Evolutionary conservation across 192 early-diverging fungal genomes (phyloP), one percentile per base, ranked within the genome.

Genomic region (Spizellomyces sp.): DNA sequence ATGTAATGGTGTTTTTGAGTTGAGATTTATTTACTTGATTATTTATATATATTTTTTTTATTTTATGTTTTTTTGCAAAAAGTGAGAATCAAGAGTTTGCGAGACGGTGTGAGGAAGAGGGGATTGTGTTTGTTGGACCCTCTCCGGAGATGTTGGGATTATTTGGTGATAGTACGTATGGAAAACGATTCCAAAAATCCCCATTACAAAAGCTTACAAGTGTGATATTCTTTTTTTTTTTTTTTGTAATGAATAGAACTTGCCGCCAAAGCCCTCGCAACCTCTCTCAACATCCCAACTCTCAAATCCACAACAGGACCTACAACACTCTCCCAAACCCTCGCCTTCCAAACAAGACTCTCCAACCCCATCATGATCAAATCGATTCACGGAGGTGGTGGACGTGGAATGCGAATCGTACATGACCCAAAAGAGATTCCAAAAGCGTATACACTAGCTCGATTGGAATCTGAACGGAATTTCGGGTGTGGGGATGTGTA

Each of bases 71-170:
- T 36, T 36, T 36, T 0, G 0, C 27, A 36, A n/a, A n/a, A n/a
- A 94, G 93, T 0, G 96, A 98, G 73, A 96, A 96, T 78, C 85
- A 91, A 1, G 84, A 79, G n/a, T 98, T 98, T 85, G 92, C 93
- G 0, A 86, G 92, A 77, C 91, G 91, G 74, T 89, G 93, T 43
- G 88, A 87, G 65, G 90, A 79, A 5, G 91, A 90, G 6, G 93
- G 90, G 42, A 90, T 96, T 62, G 86, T 87, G 50, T 95, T 93
- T 78, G 88, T 94, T 45, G 94, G 94, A 43, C 94, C 94, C 9
- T 81, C 81, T 27, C 80, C 90, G 17, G 84, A 94, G 56, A 88
- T 93, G n/a, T 93, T 96, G 73, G 93, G 90, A 45, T 83, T 84
- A 10, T 81, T 92, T 61, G 94, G 94, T 52, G 92, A 94, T 83